Percentiles rank a stretch among this genome's conserved stretches.
Evolutionary conservation across 1,284 basidiomycete species (phyloP).

Genomic region (Stygiomarasmius scandens): DNA sequence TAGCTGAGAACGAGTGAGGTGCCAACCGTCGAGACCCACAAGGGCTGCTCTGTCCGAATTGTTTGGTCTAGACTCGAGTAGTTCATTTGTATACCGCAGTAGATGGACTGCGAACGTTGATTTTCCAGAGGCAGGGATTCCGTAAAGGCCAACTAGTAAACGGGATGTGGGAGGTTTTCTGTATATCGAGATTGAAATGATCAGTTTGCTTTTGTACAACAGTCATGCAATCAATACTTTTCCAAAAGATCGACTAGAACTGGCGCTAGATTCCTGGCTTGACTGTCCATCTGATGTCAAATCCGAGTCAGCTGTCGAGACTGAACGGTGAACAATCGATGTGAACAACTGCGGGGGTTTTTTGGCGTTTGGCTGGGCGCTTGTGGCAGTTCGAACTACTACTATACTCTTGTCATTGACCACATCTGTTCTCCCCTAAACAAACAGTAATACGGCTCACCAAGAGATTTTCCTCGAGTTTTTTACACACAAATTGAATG

Average conservation of each 20-base stretch:
- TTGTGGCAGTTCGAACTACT: too few species aligned
- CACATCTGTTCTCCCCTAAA: too few species aligned
- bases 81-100: slow-evolving; percentile 48
- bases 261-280: slow-evolving; percentile 34
- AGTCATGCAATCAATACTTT: slow-evolving; percentile 30
- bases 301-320: not conserved
- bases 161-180: slow-evolving; percentile 54
- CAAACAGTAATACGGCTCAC: too few species aligned
- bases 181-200: slow-evolving; percentile 7
- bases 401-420: too few species aligned
- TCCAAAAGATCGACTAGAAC: slow-evolving; percentile 37
- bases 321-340: too few species aligned
- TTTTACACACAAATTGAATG: not conserved
- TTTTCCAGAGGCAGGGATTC: slow-evolving; percentile 86
- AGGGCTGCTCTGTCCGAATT: slow-evolving; percentile 46
- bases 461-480: too few species aligned
- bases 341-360: too few species aligned
- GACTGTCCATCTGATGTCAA: slow-evolving; percentile 31
- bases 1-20: slow-evolving; percentile 69
- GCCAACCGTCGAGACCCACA: slow-evolving; percentile 87
- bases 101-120: slow-evolving; percentile 68
- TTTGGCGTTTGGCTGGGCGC: too few species aligned
- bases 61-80: slow-evolving; percentile 26
- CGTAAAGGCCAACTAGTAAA: slow-evolving; percentile 75
- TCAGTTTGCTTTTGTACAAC: not conserved